Percentiles rank a stretch among this genome's conserved stretches.
Conservation (phyloP, 129 eudicot genomes). For the Arctium minus region DNA sequence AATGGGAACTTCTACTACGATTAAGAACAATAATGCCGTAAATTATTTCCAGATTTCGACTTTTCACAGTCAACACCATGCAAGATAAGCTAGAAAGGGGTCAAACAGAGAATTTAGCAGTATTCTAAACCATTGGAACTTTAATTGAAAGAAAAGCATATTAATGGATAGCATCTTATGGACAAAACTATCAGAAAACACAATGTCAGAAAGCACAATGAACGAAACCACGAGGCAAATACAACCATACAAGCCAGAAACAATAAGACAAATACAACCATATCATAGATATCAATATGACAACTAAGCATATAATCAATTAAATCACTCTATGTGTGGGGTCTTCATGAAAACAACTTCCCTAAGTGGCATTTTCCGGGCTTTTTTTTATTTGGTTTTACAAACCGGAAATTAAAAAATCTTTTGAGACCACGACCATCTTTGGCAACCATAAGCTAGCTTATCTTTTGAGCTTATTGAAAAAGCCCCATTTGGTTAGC, state of each 20-base stretch:
- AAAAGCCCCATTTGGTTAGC: neutral
- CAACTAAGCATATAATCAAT: conserved; percentile 21
- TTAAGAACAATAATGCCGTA: neutral
- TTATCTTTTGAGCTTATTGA: neutral
- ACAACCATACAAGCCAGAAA: conserved; percentile 24
- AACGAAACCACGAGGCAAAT: conserved; percentile 20
- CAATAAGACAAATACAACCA: conserved; percentile 22
- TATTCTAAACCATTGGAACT: conserved; percentile 5
- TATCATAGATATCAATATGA: conserved; percentile 13
- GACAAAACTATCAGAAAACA: conserved; percentile 28
- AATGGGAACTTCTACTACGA: neutral
- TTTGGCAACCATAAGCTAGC: neutral
- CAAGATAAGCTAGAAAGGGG: neutral
- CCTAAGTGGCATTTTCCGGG: neutral
- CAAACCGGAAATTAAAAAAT: neutral
- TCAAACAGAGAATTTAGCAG: conserved; percentile 1
- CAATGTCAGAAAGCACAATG: conserved; percentile 23
- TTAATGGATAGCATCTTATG: conserved; percentile 17
- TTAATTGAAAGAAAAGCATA: conserved; percentile 13
- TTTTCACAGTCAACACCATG: neutral
- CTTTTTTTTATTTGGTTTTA: neutral
- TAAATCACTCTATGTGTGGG: conserved; percentile 8
- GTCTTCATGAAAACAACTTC: neutral
- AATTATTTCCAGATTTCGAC: neutral
- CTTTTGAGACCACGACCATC: neutral